These are phyloP conservation scores for Penicillium soppii DNA, from an alignment of 495 filamentous ascomycete genomes.

Conservation along the genomic window DNA sequence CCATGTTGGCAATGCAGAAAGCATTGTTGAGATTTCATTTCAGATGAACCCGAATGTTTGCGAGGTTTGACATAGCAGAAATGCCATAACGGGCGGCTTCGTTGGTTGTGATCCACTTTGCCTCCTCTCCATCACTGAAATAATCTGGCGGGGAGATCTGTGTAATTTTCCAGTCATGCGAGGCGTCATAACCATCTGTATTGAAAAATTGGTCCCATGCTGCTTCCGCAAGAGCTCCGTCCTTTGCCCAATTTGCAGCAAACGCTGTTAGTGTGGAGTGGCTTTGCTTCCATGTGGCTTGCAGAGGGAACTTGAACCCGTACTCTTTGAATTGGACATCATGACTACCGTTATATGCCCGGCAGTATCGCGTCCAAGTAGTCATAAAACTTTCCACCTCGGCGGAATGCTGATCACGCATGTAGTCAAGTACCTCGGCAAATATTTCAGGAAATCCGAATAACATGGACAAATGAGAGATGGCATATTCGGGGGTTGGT, in stretches of 20 bases:
- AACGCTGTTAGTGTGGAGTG: slow-evolving; percentile 21
- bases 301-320: slow-evolving; percentile 18
- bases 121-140: slow-evolving; percentile 14
- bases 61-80: slow-evolving; percentile 23
- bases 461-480: slow-evolving; percentile 25
- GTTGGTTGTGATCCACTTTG: slow-evolving; percentile 20
- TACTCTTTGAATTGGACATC: slow-evolving; percentile 16
- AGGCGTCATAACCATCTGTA: slow-evolving; percentile 13
- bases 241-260: slow-evolving; percentile 11
- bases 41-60: slow-evolving; percentile 12
- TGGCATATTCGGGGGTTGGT: slow-evolving; percentile 20
- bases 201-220: slow-evolving; percentile 20
- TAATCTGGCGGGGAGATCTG: slow-evolving; percentile 9
- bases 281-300: slow-evolving; percentile 21
- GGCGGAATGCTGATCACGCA: not conserved
- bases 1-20: too few relatives aligned
- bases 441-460: slow-evolving; percentile 23
- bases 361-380: slow-evolving; percentile 21
- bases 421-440: slow-evolving; percentile 19
- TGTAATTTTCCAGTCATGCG: slow-evolving; percentile 12
- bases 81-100: slow-evolving; percentile 23
- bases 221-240: slow-evolving; percentile 1
- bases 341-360: slow-evolving; percentile 21
- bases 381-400: slow-evolving; percentile 5
- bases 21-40: not conserved